These are phyloP conservation scores for Rhizopogon vesiculosus DNA, from an alignment of 768 basidiomycete genomes.

Conservation along the genomic window DNA sequence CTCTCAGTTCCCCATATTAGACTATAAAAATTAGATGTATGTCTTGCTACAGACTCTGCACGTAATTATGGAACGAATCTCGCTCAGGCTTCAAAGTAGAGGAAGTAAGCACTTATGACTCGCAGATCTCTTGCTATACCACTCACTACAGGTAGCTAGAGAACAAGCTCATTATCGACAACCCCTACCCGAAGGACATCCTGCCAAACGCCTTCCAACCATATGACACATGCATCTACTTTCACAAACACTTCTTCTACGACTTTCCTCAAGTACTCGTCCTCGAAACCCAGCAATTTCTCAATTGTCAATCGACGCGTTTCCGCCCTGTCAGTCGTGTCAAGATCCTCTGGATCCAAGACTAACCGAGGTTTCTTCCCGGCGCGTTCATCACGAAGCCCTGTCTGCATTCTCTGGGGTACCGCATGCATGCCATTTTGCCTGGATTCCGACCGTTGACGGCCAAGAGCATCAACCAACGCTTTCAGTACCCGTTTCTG, in stretches of 20 bases:
- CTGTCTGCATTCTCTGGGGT: constrained; percentile 28
- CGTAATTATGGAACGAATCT: too few relatives aligned
- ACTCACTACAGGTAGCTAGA: neutral
- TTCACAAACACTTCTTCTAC: constrained; percentile 36
- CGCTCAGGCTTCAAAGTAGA: too few relatives aligned
- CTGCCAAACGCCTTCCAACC: constrained; percentile 55
- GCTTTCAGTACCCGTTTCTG: constrained; percentile 52
- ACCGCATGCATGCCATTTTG: neutral
- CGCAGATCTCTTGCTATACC: too few relatives aligned
- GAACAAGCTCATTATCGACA: neutral
- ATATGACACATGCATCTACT: constrained; percentile 39
- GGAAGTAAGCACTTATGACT: neutral
- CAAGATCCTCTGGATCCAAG: constrained; percentile 19
- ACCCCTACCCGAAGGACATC: constrained; percentile 27
- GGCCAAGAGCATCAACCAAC: constrained; percentile 21
- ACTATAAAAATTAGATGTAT: too few relatives aligned
- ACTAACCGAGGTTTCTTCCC: constrained; percentile 23
- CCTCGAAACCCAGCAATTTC: constrained; percentile 64
- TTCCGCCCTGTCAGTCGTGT: constrained; percentile 1
- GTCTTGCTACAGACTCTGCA: too few relatives aligned
- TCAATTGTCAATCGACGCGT: neutral
- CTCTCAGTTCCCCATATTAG: too few relatives aligned
- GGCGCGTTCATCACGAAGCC: constrained; percentile 17
- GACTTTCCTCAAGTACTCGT: constrained; percentile 45
- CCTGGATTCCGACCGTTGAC: neutral